phyloP scores from a whole-genome alignment of 768 basidiomycete species.

The Coprinopsis sp. region DNA sequence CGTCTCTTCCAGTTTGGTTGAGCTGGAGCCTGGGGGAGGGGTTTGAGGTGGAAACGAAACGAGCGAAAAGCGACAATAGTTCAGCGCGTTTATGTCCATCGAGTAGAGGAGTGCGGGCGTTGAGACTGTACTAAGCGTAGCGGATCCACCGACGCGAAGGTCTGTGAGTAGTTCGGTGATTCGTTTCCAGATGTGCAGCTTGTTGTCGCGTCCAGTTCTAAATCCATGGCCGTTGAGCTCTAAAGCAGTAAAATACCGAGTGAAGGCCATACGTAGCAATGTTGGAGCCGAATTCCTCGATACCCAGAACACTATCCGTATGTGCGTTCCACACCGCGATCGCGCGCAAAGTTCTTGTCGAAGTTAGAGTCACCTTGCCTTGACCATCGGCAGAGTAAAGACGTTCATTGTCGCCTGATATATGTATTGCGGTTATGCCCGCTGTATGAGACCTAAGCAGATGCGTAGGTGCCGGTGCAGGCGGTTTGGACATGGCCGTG shows the following conservation, averaged over 20 bases:
- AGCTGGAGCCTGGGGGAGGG: background rate
- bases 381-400: slow-evolving; percentile 84
- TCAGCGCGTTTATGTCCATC: slow-evolving; percentile 88
- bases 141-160: slow-evolving; percentile 51
- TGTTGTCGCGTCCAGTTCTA: slow-evolving; percentile 86
- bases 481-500: slow-evolving; percentile 17
- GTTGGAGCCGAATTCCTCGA: slow-evolving; percentile 65
- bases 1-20: slow-evolving; percentile 10
- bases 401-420: slow-evolving; percentile 72
- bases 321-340: slow-evolving; percentile 78
- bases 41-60: slow-evolving; percentile 38
- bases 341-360: slow-evolving; percentile 71
- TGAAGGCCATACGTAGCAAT: slow-evolving; percentile 70
- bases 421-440: slow-evolving; percentile 52
- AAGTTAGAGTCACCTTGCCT: slow-evolving; percentile 74
- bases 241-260: background rate
- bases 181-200: slow-evolving; percentile 69
- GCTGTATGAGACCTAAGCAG: slow-evolving; percentile 69
- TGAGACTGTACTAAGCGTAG: slow-evolving; percentile 44
- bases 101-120: slow-evolving; percentile 56
- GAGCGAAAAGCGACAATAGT: slow-evolving; percentile 93
- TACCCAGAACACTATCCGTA: slow-evolving; percentile 65
- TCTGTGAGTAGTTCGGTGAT: slow-evolving; percentile 40
- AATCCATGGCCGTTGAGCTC: slow-evolving; percentile 3
- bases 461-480: slow-evolving; percentile 58